Base-by-base conservation (phyloP, 495 filamentous ascomycete species). In the Hypoxylon subgilvum region DNA sequence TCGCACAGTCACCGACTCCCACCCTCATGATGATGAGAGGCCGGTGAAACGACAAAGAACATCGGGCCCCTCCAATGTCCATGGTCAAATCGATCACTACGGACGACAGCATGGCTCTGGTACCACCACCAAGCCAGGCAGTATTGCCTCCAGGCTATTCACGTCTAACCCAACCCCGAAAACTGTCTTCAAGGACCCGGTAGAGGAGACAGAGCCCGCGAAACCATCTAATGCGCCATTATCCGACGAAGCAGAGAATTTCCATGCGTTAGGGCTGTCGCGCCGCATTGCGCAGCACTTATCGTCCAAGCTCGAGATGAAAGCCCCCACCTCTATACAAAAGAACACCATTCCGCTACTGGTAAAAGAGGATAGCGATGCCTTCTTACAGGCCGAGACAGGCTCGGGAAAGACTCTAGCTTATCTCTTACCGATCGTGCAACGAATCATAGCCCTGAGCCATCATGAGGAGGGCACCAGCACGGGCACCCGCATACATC, bases 361-460 rank as follows among this genome's bases (percentile, higher is more conserved):
- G 25, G 72, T 95, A 52, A 88, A 86, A 46, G 88, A 89, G 35
- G 88, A 96, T 63, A 84, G 80, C 31, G 94, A 98, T 78, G 94
- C 93, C 12, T 97, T 97, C 67, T 88, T 98, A 19, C 94, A 97
- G 70, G 95, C 95, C 10, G 88, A 98, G 72, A 98, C 94, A 0
- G 94, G 94, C 25, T 98, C 95, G 0, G 94, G 94, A 68, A 98
- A 98, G 74, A 98, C 94, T 3, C 73, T 98, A 41, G 92, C 94
- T 27, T 98, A 97, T 69, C 79, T 97, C 7, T 71, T 98, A 4
- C 94, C 94, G 1, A 89, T 98, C 30, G 86, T 97, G 13, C 87
- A 98, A 61, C 80, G 90, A 35, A 89, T 98, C 42, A 86, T 96
- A 76, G 75, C 82, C 8, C 75, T 96, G 17, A 91, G 89, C 34